These are phyloP conservation scores for Tylopilus subfusipes DNA, from an alignment of 768 basidiomycete species.

Conservation along the genomic window DNA sequence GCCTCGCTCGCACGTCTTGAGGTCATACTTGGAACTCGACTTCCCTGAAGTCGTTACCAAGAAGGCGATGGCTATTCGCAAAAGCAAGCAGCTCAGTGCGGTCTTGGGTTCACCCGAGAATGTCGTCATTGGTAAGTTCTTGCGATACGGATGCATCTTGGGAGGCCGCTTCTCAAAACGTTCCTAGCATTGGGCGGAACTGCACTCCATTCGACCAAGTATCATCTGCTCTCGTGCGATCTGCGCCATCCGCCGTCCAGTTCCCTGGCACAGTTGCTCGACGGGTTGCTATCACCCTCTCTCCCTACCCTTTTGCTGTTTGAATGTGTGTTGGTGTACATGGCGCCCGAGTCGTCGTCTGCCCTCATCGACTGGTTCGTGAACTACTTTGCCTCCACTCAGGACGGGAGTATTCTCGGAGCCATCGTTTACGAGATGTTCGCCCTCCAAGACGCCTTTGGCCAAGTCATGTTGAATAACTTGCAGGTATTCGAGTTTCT, in stretches of 20 bases:
- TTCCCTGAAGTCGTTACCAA: slow-evolving; percentile 80
- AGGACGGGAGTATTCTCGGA: slow-evolving; percentile 35
- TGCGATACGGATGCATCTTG: not conserved
- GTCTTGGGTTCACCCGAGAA: slow-evolving; percentile 20
- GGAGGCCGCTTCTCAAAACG: slow-evolving; percentile 1
- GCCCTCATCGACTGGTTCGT: slow-evolving; percentile 73
- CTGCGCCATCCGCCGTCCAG: slow-evolving; percentile 57
- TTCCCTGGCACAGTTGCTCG: slow-evolving; percentile 39
- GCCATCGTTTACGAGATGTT: slow-evolving; percentile 88
- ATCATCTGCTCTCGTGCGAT: slow-evolving; percentile 72
- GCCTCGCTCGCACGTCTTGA: slow-evolving; percentile 44
- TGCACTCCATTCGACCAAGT: slow-evolving; percentile 13
- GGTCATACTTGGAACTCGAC: slow-evolving; percentile 82
- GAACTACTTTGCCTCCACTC: slow-evolving; percentile 39
- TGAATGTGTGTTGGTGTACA: slow-evolving; percentile 90
- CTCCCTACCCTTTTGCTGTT: slow-evolving; percentile 81
- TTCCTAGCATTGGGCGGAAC: slow-evolving; percentile 36
- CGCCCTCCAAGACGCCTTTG: slow-evolving; percentile 81
- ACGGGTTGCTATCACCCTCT: slow-evolving; percentile 48
- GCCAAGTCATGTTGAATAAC: slow-evolving; percentile 89
- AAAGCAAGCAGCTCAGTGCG: slow-evolving; percentile 44
- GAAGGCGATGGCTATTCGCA: slow-evolving; percentile 79
- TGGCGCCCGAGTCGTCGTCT: slow-evolving; percentile 55
- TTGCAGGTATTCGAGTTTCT: slow-evolving; percentile 50
- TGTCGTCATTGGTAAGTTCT: slow-evolving; percentile 14